Evolutionary conservation across 192 early-diverging fungal genomes (phyloP).

Genomic region (Linnemannia schmuckeri): DNA sequence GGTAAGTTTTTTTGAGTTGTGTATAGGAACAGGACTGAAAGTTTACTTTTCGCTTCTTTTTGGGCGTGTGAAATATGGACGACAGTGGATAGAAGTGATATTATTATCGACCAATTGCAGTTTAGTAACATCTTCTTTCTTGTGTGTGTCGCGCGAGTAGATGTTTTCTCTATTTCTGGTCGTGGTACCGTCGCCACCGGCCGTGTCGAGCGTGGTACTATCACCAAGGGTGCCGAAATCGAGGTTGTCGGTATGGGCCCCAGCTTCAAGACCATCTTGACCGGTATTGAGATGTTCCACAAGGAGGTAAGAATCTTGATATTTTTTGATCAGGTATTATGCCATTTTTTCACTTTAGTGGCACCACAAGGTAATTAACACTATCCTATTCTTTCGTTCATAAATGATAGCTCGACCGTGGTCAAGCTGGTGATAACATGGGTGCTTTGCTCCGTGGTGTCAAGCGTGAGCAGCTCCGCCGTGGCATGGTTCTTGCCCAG

Average conservation of each 20-base stretch:
- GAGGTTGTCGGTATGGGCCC: conserved; percentile 96
- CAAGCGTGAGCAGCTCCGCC: conserved; percentile 95
- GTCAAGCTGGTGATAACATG: conserved; percentile 99
- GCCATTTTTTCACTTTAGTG: neutral
- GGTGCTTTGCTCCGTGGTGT: conserved; percentile 96
- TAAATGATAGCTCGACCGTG: conserved; percentile 80
- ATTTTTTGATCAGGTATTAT: neutral
- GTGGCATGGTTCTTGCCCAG: conserved; percentile 93
- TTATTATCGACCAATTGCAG: neutral
- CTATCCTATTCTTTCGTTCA: neutral
- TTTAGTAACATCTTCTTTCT: neutral
- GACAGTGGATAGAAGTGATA: neutral
- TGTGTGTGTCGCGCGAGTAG: conserved; percentile 43
- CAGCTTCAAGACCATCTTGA: conserved; percentile 92
- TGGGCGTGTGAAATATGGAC: neutral
- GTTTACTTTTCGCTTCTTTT: neutral
- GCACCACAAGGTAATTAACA: neutral
- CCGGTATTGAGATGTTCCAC: conserved; percentile 99
- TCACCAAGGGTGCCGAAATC: conserved; percentile 94
- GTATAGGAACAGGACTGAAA: neutral
- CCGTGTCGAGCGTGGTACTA: conserved; percentile 93
- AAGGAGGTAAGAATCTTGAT: conserved; percentile 72
- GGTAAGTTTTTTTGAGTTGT: conserved; percentile 47
- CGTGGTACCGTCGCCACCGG: conserved; percentile 97
- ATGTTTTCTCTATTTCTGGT: conserved; percentile 98